Evolutionary conservation across 805 yeast species (phyloP), one percentile per base, ranked within the genome.

Genomic region (Wickerhamomyces chaumierensis): DNA sequence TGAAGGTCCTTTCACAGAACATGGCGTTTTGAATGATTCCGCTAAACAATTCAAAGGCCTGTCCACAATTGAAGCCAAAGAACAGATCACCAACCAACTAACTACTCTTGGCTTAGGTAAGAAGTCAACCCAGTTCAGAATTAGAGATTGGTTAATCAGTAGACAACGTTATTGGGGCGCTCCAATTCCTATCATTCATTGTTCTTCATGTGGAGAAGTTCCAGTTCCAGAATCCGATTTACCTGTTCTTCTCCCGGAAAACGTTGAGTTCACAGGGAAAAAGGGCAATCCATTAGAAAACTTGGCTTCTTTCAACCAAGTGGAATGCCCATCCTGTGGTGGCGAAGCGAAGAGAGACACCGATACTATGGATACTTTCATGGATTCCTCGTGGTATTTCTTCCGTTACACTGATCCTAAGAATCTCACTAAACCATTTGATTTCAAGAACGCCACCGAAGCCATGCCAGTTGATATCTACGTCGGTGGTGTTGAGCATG

Each of bases 81-180:
- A 50, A 1, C 51, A 53, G 15, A 67, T 85, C 19, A 55, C 69
- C 0, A 47, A 60, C 1, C 53, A 60, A 12, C 59, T 87, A n/a
- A 57, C 52, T 15, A 36, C 47, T 0, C 36, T 42, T 0, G 58
- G 60, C 0, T 31, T 57, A 2, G 96, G 90, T 0, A 46, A 58
- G 1, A 41, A 48, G 3, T 63, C 71, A 4, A 66, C 69, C 0
- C 78, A 78, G 45, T 80, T 68, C 51, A 72, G 78, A 46, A 62
- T 92, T 21, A 70, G 96, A 48, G 98, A 92, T 55, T 92, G 98
- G 98, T 69, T 92, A 20, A 81, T 92, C 35, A 81, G 94, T 51
- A 73, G 98, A 53, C 98, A 92, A 58, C 65, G 98, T 42, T 90
- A 82, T 58, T 92, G 98, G 98, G 98, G 98, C 19, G 92, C 96